A percentile compares a stretch with the other conserved stretches of the same genome.
phyloP scores from a whole-genome alignment of 1,284 basidiomycete genomes.

The Cryptococcus neoformans region DNA sequence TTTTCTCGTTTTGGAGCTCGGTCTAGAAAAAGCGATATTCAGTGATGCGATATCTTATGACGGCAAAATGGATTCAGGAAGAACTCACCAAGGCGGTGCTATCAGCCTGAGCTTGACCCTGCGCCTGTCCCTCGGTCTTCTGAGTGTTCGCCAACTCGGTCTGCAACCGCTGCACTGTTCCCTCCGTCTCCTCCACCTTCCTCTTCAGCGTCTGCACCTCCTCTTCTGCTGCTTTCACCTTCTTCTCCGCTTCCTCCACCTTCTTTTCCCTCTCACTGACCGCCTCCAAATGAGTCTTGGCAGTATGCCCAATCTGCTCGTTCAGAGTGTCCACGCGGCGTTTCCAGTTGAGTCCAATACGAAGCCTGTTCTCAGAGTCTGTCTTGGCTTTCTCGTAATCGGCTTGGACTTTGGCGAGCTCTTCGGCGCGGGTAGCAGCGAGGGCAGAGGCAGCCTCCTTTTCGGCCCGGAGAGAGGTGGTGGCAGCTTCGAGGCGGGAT shows the following conservation, averaged over 20 bases:
- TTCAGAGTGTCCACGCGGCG: slow-evolving; percentile 24
- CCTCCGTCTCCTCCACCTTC: slow-evolving; percentile 34
- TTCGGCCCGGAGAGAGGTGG: slow-evolving; percentile 28
- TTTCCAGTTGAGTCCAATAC: slow-evolving; percentile 41
- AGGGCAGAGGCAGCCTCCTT: slow-evolving; percentile 35
- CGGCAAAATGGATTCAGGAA: too few species aligned
- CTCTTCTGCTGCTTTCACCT: slow-evolving; percentile 27
- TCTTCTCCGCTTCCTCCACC: slow-evolving; percentile 24
- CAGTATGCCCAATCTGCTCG: slow-evolving; percentile 9
- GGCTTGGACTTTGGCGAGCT: slow-evolving; percentile 24
- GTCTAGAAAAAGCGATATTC: slow-evolving; percentile 11
- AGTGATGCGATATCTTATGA: not conserved
- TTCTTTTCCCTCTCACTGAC: slow-evolving; percentile 21
- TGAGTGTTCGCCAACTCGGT: slow-evolving; percentile 28
- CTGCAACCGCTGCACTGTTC: slow-evolving; percentile 30
- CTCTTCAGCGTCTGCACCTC: slow-evolving; percentile 3
- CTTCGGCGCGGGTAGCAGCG: slow-evolving; percentile 20
- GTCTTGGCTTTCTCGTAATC: slow-evolving; percentile 22
- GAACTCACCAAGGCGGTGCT: slow-evolving; percentile 23
- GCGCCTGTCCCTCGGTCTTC: slow-evolving; percentile 3
- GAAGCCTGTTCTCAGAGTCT: slow-evolving; percentile 22
- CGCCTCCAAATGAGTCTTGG: slow-evolving; percentile 24
- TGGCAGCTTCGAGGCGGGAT: slow-evolving; percentile 32
- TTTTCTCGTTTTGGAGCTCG: slow-evolving; percentile 28
- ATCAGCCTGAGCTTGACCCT: slow-evolving; percentile 7